A percentile compares a stretch with the other conserved stretches of the same genome.
Evolutionary conservation across 2,329 filamentous ascomycete genomes (phyloP).

Genomic region (Hysterium pulicare): DNA sequence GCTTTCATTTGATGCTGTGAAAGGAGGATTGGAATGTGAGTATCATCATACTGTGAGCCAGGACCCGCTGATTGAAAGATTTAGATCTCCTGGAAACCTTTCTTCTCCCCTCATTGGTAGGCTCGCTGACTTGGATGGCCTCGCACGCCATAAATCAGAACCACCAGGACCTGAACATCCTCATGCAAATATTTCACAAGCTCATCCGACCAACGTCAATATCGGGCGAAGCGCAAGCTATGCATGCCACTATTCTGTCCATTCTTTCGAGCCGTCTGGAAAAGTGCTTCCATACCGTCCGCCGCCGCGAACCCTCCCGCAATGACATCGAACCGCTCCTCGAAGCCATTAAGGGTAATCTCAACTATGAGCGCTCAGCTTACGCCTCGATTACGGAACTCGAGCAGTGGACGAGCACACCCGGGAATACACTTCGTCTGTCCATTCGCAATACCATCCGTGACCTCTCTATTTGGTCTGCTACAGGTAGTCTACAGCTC

Average conservation of each 20-base stretch:
- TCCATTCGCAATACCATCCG: slow-evolving; percentile 61
- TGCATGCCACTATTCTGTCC: slow-evolving; percentile 68
- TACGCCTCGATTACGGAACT: slow-evolving; percentile 64
- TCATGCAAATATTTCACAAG: slow-evolving; percentile 69
- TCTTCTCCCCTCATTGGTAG: slow-evolving; percentile 72
- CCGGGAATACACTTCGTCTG: slow-evolving; percentile 54
- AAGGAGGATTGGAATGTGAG: slow-evolving; percentile 72
- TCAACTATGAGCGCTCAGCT: slow-evolving; percentile 58
- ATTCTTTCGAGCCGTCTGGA: slow-evolving; percentile 69
- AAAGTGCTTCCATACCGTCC: slow-evolving; percentile 63
- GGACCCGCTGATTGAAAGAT: not conserved
- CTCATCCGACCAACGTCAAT: slow-evolving; percentile 68
- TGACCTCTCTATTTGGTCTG: slow-evolving; percentile 64
- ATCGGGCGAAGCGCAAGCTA: slow-evolving; percentile 66
- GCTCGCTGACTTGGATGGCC: slow-evolving; percentile 68
- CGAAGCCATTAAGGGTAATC: slow-evolving; percentile 58
- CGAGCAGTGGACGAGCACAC: slow-evolving; percentile 61
- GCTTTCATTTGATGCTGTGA: slow-evolving; percentile 66
- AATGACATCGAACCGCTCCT: slow-evolving; percentile 69
- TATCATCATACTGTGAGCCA: slow-evolving; percentile 2
- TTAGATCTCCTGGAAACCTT: slow-evolving; percentile 75
- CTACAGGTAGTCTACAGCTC: slow-evolving; percentile 48
- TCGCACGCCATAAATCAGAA: slow-evolving; percentile 67
- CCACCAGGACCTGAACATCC: slow-evolving; percentile 60
- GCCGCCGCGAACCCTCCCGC: slow-evolving; percentile 63